A percentile compares a stretch with the other conserved stretches of the same genome.
phyloP scores from a whole-genome alignment of 129 eudicot species.

The Deinandra increscens region DNA sequence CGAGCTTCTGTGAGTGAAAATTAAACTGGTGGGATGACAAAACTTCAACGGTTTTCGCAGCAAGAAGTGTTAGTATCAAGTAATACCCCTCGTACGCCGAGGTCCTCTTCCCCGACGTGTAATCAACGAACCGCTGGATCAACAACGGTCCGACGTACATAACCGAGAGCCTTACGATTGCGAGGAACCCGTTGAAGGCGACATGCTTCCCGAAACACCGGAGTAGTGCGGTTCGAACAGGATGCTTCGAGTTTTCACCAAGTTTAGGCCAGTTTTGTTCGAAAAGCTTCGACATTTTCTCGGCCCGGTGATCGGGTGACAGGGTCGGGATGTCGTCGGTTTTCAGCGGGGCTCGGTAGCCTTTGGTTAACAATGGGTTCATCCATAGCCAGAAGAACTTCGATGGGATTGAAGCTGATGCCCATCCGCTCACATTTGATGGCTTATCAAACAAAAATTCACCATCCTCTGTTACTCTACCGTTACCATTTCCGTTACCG shows the following conservation, averaged over 20 bases:
- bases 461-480: constrained; percentile 24
- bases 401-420: constrained; percentile 61
- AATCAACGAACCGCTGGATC: constrained; percentile 69
- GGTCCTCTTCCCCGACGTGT: constrained; percentile 56
- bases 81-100: constrained; percentile 81
- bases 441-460: constrained; percentile 37
- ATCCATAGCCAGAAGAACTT: constrained; percentile 82
- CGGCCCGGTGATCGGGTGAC: constrained; percentile 76
- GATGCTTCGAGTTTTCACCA: constrained; percentile 64
- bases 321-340: constrained; percentile 73
- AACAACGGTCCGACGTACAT: constrained; percentile 81
- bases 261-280: constrained; percentile 77
- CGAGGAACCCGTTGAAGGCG: constrained; percentile 63
- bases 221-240: constrained; percentile 58
- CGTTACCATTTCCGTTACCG: constrained; percentile 4
- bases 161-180: constrained; percentile 59
- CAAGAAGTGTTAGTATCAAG: constrained; percentile 58
- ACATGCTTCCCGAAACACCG: constrained; percentile 82
- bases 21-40: constrained; percentile 78
- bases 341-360: constrained; percentile 49
- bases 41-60: constrained; percentile 73
- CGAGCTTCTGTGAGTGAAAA: constrained; percentile 72
- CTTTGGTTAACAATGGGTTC: constrained; percentile 67
- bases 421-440: constrained; percentile 53
- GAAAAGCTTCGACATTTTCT: constrained; percentile 61